Base-by-base conservation (phyloP, 768 basidiomycete genomes). In the Glaciozyma antarctica region DNA sequence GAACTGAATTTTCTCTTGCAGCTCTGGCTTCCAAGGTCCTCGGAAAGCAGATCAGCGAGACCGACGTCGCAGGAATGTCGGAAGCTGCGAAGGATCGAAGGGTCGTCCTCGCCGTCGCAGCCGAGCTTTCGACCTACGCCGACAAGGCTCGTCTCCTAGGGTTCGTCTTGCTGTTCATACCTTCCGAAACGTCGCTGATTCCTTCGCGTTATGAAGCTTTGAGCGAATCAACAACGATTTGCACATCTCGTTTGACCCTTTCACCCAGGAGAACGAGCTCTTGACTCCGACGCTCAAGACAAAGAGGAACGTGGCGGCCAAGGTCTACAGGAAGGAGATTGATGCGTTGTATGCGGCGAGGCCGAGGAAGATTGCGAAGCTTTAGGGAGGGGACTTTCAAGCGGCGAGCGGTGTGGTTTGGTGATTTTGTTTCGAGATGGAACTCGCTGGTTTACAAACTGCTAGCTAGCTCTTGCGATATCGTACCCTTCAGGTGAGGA, bases 191-290 rank as follows among this genome's bases (percentile, higher is more conserved):
- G 8, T 28, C n/a, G 15, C 34, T 65, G 17, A 26, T n/a, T 6
- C 3, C n/a, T 32, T 6, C 5, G n/a, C 8, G 13, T 13, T 5
- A 28, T 3, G 3, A 71, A 94, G 92, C n/a, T 95, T 92, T 71
- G 93, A 97, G 80, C 82, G 76, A 66, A 79, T 94, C 78, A 93
- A 88, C 77, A 85, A 86, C 30, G 81, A 95, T 52, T 84, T 91
- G 76, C 74, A 95, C 52, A 84, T 81, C 65, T 75, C 41, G 6
- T n/a, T 88, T 60, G 79, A 85, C 49, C 83, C 86, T 1, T 90
- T 97, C 79, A 84, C 80, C 28, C 77, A 88, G 19, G 88, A 92
- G 56, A 85, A 90, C 68, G 83, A 82, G 61, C 86, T 90, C 32
- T 74, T 98, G 77, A 98, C 94, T 3, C 92, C 94, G 13, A 58